Percentiles rank a stretch among this genome's conserved stretches.
phyloP scores from a whole-genome alignment of 345 rosid genomes.

The Eucalyptus caleyi region DNA sequence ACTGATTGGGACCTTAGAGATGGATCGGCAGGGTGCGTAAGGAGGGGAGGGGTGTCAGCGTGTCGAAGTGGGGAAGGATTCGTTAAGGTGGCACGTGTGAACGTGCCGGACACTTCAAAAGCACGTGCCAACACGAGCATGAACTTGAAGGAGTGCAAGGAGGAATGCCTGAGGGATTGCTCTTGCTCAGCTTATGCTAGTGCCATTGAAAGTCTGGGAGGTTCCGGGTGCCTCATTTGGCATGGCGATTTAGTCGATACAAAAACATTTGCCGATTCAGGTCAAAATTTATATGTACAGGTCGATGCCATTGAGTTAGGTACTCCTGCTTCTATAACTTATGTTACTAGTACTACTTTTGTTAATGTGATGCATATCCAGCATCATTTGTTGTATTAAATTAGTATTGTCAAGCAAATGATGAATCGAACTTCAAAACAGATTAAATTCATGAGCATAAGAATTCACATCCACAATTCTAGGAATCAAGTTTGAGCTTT shows the following conservation, averaged over 20 bases:
- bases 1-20: too few species aligned
- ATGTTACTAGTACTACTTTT: neutral
- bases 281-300: slow-evolving; percentile 37
- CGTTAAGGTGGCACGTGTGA: too few species aligned
- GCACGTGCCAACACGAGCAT: too few species aligned
- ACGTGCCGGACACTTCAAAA: too few species aligned
- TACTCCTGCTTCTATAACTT: neutral
- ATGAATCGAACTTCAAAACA: neutral
- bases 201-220: neutral
- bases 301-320: slow-evolving; percentile 44
- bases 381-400: neutral
- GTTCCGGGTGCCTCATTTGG: slow-evolving; percentile 52
- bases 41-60: too few species aligned
- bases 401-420: neutral
- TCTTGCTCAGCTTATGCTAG: too few species aligned
- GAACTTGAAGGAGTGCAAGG: too few species aligned
- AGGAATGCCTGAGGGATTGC: too few species aligned
- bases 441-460: neutral
- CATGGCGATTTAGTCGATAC: slow-evolving; percentile 27
- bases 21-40: too few species aligned
- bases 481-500: neutral
- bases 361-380: neutral
- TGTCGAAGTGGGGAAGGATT: too few species aligned
- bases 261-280: slow-evolving; percentile 13
- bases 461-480: neutral